Base-by-base conservation (phyloP, 305 asterid species). In the Nicotiana rustica region DNA sequence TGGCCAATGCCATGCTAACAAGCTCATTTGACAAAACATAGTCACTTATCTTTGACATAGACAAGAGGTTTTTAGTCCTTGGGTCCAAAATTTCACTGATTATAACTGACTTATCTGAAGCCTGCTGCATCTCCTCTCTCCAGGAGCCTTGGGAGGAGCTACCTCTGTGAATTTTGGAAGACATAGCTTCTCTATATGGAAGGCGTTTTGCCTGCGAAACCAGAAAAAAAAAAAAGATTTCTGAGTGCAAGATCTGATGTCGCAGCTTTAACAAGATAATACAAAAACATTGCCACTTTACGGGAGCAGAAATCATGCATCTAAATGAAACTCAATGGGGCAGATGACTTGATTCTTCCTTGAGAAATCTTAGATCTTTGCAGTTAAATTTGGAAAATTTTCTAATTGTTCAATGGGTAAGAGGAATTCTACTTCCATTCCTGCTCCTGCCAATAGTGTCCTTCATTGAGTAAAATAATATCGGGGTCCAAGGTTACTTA, bases 71-170 rank as follows among this genome's bases (percentile, higher is more conserved):
- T 84, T 95, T 95, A 60, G 98, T 95, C 91, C 97, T 93, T 18
- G 98, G 98, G 86, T 95, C 98, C 65, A 95, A 93, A 86, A 95
- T 95, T 90, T 95, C 98, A 84, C 98, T 93, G 85, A 95, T 95
- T 84, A 95, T 95, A 85, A 95, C 98, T 18, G 98, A 92, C 64
- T 93, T 90, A 84, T 90, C 96, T 1, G 98, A 95, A 85, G 98
- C 98, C 91, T 93, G 96, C 89, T 95, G 98, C 98, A 95, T 95
- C 87, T 95, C 98, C 77, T 97, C 98, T 15, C 94, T 95, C 98
- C 98, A 95, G 18, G 98, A 93, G 81, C 98, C 97, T 83, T 91
- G 98, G 4, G 95, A 92, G 90, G 92, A 88, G 91, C 95, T 90
- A 86, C 90, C 90, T 85, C 94, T 86, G 57, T 89, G 91, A 84